Percentiles rank a stretch among this genome's conserved stretches.
phyloP scores from a whole-genome alignment of 2,329 filamentous ascomycete genomes.

The Cladophialophora carrionii region DNA sequence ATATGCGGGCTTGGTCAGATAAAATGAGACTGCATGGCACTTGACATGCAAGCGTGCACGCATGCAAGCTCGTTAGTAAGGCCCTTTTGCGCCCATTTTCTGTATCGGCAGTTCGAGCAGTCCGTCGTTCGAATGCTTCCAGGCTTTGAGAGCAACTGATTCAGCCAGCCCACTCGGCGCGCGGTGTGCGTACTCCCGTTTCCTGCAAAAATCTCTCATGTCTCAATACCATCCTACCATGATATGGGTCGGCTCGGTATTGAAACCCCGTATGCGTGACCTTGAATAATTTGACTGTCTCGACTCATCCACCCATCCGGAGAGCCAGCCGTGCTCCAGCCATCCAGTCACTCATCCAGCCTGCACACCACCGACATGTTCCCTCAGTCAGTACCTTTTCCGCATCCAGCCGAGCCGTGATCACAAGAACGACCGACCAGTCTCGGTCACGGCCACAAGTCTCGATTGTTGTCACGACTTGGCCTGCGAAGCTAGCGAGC shows the following conservation, averaged over 20 bases:
- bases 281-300: not conserved
- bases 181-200: not conserved
- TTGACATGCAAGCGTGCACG: not conserved
- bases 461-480: too few relatives aligned
- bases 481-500: too few relatives aligned
- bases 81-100: not conserved
- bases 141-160: not conserved
- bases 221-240: not conserved
- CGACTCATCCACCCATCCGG: not conserved
- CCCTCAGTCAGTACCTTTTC: not conserved
- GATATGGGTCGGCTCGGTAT: too few relatives aligned
- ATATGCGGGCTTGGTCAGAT: constrained; percentile 2
- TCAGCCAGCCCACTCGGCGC: not conserved
- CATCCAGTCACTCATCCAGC: too few relatives aligned
- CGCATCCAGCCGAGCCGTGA: not conserved
- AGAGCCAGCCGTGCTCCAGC: not conserved
- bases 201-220: not conserved
- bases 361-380: too few relatives aligned
- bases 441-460: not conserved
- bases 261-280: not conserved
- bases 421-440: not conserved
- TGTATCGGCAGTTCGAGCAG: not conserved
- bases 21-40: not conserved
- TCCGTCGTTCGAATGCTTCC: not conserved
- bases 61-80: not conserved